phyloP scores from a whole-genome alignment of 2,329 filamentous ascomycete species.

The Epicoccum sorghinum region DNA sequence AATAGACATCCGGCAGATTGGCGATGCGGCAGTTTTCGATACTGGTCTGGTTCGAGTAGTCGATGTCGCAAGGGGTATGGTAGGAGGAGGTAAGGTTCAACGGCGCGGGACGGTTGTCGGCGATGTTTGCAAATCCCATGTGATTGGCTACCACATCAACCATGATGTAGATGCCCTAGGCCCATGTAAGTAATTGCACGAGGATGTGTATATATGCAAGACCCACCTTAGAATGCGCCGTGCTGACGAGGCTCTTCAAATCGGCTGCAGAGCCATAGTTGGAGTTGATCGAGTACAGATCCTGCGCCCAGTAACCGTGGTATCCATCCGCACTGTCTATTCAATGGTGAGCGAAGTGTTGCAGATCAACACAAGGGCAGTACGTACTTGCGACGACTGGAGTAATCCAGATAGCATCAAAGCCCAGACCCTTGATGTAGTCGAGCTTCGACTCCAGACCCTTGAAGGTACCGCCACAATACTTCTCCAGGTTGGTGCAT shows the following conservation, averaged over 20 bases:
- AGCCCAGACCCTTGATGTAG: constrained; percentile 59
- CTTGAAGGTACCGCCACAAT: constrained; percentile 60
- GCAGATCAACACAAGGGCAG: background rate
- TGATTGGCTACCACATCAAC: constrained; percentile 61
- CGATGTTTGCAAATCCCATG: constrained; percentile 38
- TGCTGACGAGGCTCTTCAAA: constrained; percentile 53
- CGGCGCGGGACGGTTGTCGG: constrained; percentile 36
- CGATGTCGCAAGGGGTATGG: constrained; percentile 34
- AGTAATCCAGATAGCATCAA: constrained; percentile 58
- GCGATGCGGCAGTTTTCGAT: constrained; percentile 41
- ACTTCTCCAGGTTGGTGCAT: constrained; percentile 43
- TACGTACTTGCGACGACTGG: constrained; percentile 41
- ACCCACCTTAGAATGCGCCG: constrained; percentile 55
- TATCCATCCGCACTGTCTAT: constrained; percentile 53
- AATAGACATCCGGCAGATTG: constrained; percentile 39
- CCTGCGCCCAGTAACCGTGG: constrained; percentile 58
- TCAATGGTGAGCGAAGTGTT: background rate
- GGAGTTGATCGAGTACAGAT: constrained; percentile 56
- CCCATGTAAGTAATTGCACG: constrained; percentile 5
- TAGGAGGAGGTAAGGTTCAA: constrained; percentile 37
- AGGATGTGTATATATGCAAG: background rate
- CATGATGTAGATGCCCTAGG: constrained; percentile 54
- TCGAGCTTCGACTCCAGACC: constrained; percentile 57
- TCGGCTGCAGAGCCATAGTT: constrained; percentile 58
- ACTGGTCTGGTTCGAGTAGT: constrained; percentile 41